Base-by-base conservation (phyloP, 768 basidiomycete species). In the Goffeauzyma gilvescens region DNA sequence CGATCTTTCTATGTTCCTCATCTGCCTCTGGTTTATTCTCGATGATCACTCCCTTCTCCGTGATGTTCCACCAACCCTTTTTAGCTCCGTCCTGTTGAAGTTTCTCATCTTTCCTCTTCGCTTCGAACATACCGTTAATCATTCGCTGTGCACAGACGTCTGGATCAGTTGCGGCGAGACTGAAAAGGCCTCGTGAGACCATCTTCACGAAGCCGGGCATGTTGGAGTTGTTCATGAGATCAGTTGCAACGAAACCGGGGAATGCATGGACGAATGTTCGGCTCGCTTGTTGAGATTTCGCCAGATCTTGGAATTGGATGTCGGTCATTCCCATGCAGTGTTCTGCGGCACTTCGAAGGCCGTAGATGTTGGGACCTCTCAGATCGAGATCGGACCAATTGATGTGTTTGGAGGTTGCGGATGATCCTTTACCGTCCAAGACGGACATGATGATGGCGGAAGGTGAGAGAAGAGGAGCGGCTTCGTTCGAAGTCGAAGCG, bases 371-470 rank as follows among this genome's bases (percentile, higher is more conserved):
- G 1, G 42, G 34, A 7, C 23, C 30, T n/a, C 38, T 24, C 22
- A 49, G 47, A 30, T 49, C 47, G 30, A 49, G 30, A 20, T 49
- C 47, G 13, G 35, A 28, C 47, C 47, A 49, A 6, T 49, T 49
- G 42, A 49, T 41, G 7, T 24, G 20, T 4, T 17, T 23, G 12
- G 33, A 6, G 24, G 25, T 25, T 6, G 31, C 32, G 38, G 42
- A 34, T 2, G 41, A 37, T 17, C 41, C 15, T 10, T 40, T 38
- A 13, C 47, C 47, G 15, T 49, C 47, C 4, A 49, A 33, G 12
- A 49, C 42, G 38, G 42, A 39, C 30, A 49, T 37, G 42, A 49
- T 38, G 42, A 40, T 39, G 13, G 47, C 47, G 5, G 36, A 32
- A 5, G 36, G 24, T 3, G 47, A 38, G 31, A 49, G 47, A n/a